phyloP scores from a whole-genome alignment of 306 rosid species.

The Abrus precatorius region DNA sequence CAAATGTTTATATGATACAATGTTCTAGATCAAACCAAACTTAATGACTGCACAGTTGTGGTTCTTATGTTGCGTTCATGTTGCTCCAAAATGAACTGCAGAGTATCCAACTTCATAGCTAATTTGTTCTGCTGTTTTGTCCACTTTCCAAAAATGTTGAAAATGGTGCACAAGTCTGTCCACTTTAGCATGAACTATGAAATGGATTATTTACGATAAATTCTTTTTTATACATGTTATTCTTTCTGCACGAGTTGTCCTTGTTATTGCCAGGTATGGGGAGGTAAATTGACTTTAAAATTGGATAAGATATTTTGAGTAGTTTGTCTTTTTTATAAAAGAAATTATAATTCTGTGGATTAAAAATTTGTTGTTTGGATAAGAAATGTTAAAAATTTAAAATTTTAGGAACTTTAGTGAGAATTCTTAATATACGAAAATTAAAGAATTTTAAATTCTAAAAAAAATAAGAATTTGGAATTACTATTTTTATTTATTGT shows the following conservation, averaged over 20 bases:
- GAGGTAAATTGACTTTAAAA: no score
- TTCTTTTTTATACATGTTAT: background rate
- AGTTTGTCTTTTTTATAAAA: no score
- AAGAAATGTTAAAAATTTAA: no score
- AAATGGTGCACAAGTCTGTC: background rate
- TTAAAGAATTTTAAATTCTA: no score
- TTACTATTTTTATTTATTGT: no score
- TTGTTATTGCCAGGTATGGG: no score
- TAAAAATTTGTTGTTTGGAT: no score
- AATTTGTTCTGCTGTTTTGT: slow-evolving; percentile 13
- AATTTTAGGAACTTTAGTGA: no score
- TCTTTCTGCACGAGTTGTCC: background rate
- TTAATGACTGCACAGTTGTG: background rate
- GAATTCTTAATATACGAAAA: no score
- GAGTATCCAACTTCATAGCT: background rate
- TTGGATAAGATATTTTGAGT: no score
- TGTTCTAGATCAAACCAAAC: background rate
- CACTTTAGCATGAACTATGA: background rate
- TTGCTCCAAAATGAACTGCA: background rate
- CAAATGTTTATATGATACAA: background rate
- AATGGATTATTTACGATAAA: background rate
- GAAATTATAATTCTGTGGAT: no score
- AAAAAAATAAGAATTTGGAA: no score
- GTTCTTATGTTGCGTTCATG: background rate
- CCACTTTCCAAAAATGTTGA: background rate